These are phyloP conservation scores for Quillaja saponaria DNA, from an alignment of 306 rosid species.

Conservation along the genomic window DNA sequence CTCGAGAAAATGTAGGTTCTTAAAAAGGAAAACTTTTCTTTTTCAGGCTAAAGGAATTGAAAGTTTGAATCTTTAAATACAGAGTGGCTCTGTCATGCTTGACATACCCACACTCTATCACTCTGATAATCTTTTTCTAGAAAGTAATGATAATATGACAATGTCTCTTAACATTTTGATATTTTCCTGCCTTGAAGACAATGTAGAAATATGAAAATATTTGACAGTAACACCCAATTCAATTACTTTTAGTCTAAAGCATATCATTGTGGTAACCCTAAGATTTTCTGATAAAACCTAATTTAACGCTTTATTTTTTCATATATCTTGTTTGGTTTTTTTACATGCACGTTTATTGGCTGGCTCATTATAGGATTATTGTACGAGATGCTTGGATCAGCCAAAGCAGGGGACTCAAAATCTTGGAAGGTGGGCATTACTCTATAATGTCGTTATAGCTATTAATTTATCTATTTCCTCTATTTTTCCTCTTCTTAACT, in stretches of 20 bases:
- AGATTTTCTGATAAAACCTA: not conserved
- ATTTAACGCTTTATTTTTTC: constrained; percentile 4
- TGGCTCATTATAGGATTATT: constrained; percentile 52
- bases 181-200: not conserved
- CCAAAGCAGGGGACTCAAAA: constrained; percentile 71
- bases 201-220: not conserved
- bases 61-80: not conserved
- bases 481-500: not conserved
- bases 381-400: constrained; percentile 83
- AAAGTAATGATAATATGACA: not conserved
- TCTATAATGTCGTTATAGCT: constrained; percentile 2
- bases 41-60: not conserved
- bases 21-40: no score
- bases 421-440: constrained; percentile 79
- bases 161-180: not conserved
- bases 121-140: not conserved
- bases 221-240: not conserved
- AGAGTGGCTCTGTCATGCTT: constrained; percentile 16
- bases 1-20: constrained; percentile 17
- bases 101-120: not conserved
- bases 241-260: not conserved
- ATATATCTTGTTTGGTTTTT: not conserved
- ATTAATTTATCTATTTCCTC: not conserved
- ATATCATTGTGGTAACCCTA: no score
- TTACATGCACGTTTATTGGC: constrained; percentile 16